Evolutionary conservation across 108 stramenopile genomes (phyloP).

Genomic region (Cyclotella atomus): DNA sequence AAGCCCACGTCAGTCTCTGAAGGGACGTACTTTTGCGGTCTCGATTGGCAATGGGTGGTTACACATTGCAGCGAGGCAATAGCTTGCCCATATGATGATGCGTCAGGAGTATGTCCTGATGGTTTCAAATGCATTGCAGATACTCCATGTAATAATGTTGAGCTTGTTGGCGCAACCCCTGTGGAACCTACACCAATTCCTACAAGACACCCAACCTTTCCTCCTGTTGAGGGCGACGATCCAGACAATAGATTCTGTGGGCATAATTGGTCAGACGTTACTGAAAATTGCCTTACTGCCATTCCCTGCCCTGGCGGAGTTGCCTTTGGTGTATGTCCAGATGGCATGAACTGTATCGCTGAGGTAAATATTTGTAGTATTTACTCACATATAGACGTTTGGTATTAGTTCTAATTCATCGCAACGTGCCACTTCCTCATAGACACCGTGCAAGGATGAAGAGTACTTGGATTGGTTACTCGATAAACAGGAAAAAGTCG

Average conservation of each 20-base stretch:
- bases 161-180: neutral
- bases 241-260: slow-evolving; percentile 29
- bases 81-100: slow-evolving; percentile 12
- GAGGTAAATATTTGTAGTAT: too few relatives aligned
- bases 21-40: slow-evolving; percentile 20
- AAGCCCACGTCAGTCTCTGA: slow-evolving; percentile 6
- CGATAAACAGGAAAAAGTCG: slow-evolving; percentile 11
- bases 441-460: slow-evolving; percentile 19
- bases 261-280: slow-evolving; percentile 27
- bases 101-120: slow-evolving; percentile 1
- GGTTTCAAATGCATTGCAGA: slow-evolving; percentile 12
- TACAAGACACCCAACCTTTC: slow-evolving; percentile 2
- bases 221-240: slow-evolving; percentile 25
- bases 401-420: too few relatives aligned
- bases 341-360: slow-evolving; percentile 27
- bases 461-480: slow-evolving; percentile 26
- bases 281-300: slow-evolving; percentile 30
- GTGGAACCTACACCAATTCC: slow-evolving; percentile 14
- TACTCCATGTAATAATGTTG: slow-evolving; percentile 8
- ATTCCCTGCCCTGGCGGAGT: slow-evolving; percentile 20
- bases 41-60: slow-evolving; percentile 19
- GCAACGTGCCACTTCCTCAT: too few relatives aligned
- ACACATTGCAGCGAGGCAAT: slow-evolving; percentile 5
- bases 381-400: too few relatives aligned
- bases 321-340: slow-evolving; percentile 24